Evolutionary conservation across 2,329 filamentous ascomycete genomes (phyloP), one percentile per base, ranked within the genome.

Genomic region (Leptographium galeiforme): DNA sequence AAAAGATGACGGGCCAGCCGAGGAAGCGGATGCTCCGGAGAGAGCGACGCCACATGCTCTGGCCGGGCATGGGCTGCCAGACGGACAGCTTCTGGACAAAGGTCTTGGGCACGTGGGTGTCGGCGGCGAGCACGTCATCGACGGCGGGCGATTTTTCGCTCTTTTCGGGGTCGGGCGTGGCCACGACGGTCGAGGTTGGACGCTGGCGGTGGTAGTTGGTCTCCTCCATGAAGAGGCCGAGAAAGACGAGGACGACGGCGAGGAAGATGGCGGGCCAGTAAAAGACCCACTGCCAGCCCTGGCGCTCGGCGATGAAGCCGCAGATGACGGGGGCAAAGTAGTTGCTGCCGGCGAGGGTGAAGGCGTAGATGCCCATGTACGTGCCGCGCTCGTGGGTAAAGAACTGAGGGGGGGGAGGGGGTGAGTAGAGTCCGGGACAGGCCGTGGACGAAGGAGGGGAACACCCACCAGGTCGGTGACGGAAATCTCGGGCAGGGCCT

Each of bases 211-310:
- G 34, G 60, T 74, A 79, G 61, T 77, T 81, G 6, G 78, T 80
- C 62, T 82, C 79, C 62, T 82, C 79, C 68, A 80, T 73, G 62
- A 75, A 73, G 59, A 82, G 75, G 65, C 79, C 80, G 2, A 76
- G 63, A 57, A 78, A 69, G 18, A 81, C 59, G 40, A 76, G 73
- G 11, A 65, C 68, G 1, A 73, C 63, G 1, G 64, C 75, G 4
- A 66, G 63, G 57, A 81, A 70, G 33, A 82, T 79, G 6, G 77
- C 74, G 38, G 72, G 72, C 68, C 75, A 79, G 58, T 74, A 72
- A 64, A 75, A 66, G 16, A 71, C 68, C 72, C 74, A 78, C 52
- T 68, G 56, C 74, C 74, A 78, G 2, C 73, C 72, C 55, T 69
- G 66, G 1, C 67, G 67, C 44, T 76, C 68, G 40, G 67, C 66